Conservation (phyloP, 208 protist species). For the Trichomonas vaginalis region DNA sequence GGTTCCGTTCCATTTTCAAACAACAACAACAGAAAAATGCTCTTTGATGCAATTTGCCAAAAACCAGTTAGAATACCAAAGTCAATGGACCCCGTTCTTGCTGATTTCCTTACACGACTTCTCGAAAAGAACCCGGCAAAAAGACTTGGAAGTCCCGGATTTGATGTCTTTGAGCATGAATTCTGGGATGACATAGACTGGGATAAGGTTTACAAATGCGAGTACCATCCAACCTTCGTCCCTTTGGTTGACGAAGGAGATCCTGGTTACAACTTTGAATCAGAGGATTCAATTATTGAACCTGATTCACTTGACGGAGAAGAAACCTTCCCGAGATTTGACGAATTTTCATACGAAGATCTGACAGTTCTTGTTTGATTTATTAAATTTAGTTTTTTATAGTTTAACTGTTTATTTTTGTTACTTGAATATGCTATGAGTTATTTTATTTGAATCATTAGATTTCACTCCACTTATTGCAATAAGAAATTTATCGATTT, state of each 20-base stretch:
- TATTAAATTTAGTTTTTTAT: background rate
- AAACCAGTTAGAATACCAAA: background rate
- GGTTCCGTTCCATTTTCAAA: background rate
- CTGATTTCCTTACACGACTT: background rate
- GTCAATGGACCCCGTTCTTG: background rate
- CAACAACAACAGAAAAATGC: background rate
- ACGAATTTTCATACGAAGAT: background rate
- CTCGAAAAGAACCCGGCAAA: background rate
- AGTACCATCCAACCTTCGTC: background rate
- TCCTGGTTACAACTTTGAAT: background rate
- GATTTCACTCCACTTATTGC: too few relatives aligned
- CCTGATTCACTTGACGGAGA: background rate
- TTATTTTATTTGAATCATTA: too few relatives aligned
- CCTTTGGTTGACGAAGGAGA: background rate
- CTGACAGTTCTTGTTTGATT: background rate
- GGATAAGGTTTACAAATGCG: background rate
- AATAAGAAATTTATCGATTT: too few relatives aligned
- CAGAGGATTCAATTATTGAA: background rate
- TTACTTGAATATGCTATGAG: too few relatives aligned
- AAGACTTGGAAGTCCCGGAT: background rate
- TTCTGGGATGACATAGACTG: background rate
- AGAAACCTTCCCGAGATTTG: background rate
- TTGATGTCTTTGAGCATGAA: background rate
- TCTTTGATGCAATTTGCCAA: background rate
- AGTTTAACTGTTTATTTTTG: background rate